Base-by-base conservation (phyloP, 495 filamentous ascomycete species). In the Lineolata rhizophorae region DNA sequence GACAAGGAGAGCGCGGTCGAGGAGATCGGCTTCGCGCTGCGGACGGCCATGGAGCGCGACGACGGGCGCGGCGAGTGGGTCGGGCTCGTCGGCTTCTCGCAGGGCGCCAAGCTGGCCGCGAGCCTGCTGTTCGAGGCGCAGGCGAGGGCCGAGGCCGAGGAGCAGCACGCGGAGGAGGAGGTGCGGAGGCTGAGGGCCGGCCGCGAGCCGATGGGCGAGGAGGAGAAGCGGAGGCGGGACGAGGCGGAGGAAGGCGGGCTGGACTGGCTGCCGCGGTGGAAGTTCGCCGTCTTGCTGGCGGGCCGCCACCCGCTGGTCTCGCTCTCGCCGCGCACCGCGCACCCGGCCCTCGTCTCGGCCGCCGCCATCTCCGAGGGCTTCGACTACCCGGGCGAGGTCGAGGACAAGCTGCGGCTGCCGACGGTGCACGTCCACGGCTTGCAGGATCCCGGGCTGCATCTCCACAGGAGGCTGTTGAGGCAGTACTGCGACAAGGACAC, bases 381-480 rank as follows among this genome's bases (percentile, higher is more conserved):
- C 27, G 30, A 44, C 18, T 52, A 42, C 39, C 30, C 28, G n/a
- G 41, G 46, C 17, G 45, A 42, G 29, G 36, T 45, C 18, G 39
- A 45, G 38, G 35, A 30, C 16, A 31, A 54, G 12, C 29, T 61
- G 34, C 45, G 32, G n/a, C 41, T 67, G n/a, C 66, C 67, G 19
- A 72, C 67, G 10, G 35, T 74, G 17, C 71, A 76, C 49, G 62
- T 76, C 3, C 71, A 74, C 48, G 71, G 71, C 0, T 35, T 63
- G 45, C 47, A 42, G 21, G 71, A 76, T 42, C 44, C 50, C 27
- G 67, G 65, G 0, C 36, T 73, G 18, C 41, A 58, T 27, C 35
- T 62, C 19, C 69, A 74, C 37, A 42, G 55, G 35, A 48, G 54
- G 37, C 43, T 75, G 42, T 34, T 57, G 6, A 40, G 54, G 5